These are phyloP conservation scores for Termitomyces sp. DNA, from an alignment of 768 basidiomycete species.

Conservation along the genomic window DNA sequence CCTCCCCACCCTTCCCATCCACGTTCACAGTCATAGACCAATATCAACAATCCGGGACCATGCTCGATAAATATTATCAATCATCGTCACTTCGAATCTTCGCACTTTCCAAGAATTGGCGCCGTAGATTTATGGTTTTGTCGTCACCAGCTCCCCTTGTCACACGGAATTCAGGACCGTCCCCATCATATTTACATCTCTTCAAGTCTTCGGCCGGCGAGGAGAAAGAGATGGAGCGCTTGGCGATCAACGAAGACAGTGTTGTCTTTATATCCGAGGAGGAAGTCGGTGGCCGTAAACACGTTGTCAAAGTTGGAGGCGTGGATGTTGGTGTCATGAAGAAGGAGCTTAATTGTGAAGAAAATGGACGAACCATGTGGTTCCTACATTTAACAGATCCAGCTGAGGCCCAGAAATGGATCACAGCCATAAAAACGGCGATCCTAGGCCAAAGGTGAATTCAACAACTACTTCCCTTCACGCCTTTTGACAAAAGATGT, in stretches of 20 bases:
- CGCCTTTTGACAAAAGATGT: background rate
- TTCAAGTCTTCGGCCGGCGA: constrained; percentile 59
- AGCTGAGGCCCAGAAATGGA: constrained; percentile 69
- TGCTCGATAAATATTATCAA: constrained; percentile 64
- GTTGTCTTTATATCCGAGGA: constrained; percentile 71
- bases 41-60: constrained; percentile 47
- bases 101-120: constrained; percentile 72
- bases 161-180: constrained; percentile 28
- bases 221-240: constrained; percentile 66
- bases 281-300: constrained; percentile 37
- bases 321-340: constrained; percentile 47
- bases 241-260: constrained; percentile 73
- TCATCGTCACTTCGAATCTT: constrained; percentile 67
- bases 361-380: constrained; percentile 58
- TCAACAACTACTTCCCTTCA: background rate
- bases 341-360: constrained; percentile 38
- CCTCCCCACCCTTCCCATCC: constrained; percentile 61
- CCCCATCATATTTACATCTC: constrained; percentile 60
- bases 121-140: constrained; percentile 54
- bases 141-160: constrained; percentile 38
- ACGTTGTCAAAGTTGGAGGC: constrained; percentile 67
- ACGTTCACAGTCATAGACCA: constrained; percentile 42
- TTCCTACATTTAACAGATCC: constrained; percentile 60
- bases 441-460: constrained; percentile 66
- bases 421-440: constrained; percentile 63